Base-by-base conservation (phyloP, 306 rosid species). In the Aeschynomene evenia region DNA sequence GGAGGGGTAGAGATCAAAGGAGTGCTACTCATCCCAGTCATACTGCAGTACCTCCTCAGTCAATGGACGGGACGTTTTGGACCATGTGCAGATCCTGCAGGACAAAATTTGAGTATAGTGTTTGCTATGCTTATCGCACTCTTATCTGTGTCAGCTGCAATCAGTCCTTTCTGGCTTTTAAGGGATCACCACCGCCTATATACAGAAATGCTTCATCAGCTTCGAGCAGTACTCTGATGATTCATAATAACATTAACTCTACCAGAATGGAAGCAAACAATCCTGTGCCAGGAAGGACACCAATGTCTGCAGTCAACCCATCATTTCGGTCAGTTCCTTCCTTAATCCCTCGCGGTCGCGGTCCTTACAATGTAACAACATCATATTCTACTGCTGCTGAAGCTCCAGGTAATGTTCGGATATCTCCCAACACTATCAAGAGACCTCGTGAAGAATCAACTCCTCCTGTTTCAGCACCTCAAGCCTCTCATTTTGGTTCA, bases 51-150 rank as follows among this genome's bases (percentile, higher is more conserved):
- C 19, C 79, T 33, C 69, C 85, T 14, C 39, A 31, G 62, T 51
- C 48, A 13, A 28, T 23, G 54, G 82, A 71, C 52, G 53, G 19
- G 15, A 85, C 98, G 36, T 90, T 93, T 79, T 93, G 98, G 98
- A 90, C 96, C 11, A 12, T 37, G 8, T 93, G 98, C 64, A 48
- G 18, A 66, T 50, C 61, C 60, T 90, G 96, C 86, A 73, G 11
- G 62, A 70, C 82, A 54, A 75, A 82, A 26, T 86, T 79, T 79
- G 90, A 93, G 84, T 93, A 86, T 64, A 72, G 31, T 49, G 64
- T 68, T 63, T 21, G 13, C 24, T 78, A 77, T 78, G 63, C 62
- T 34, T 81, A 79, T 68, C 22, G 58, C 76, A 63, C 14, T 9
- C 86, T 93, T 63, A 2, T 60, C 24, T 93, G 97, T 54, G 9